Conservation (phyloP, 495 filamentous ascomycete species). For the Penicillium nucicola region DNA sequence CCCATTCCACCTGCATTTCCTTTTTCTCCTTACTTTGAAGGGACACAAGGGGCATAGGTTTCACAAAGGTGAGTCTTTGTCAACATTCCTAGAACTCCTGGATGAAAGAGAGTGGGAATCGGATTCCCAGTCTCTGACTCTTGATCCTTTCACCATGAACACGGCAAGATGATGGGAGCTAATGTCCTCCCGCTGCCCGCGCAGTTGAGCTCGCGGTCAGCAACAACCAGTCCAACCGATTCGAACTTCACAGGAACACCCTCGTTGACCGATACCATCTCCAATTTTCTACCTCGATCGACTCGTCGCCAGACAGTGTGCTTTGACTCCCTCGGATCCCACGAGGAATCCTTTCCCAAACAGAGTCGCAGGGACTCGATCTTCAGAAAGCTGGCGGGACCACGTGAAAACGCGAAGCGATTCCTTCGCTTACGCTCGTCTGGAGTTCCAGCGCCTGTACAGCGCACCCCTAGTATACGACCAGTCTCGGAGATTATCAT, state of each 20-base stretch:
- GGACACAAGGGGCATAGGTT: constrained; percentile 14
- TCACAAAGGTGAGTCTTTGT: constrained; percentile 2
- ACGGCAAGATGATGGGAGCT: constrained; percentile 32
- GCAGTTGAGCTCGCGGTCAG: constrained; percentile 26
- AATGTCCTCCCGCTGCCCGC: constrained; percentile 24
- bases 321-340: constrained; percentile 16
- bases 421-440: constrained; percentile 44
- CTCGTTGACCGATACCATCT: constrained; percentile 15
- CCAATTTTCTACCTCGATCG: constrained; percentile 26
- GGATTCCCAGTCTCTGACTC: not conserved
- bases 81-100: not conserved
- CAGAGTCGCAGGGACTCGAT: constrained; percentile 30
- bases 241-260: constrained; percentile 14
- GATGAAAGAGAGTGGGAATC: constrained; percentile 14
- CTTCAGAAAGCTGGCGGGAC: constrained; percentile 43
- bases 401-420: constrained; percentile 50
- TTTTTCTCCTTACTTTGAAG: constrained; percentile 14
- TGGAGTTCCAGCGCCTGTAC: constrained; percentile 22
- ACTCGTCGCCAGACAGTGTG: constrained; percentile 19
- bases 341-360: constrained; percentile 23
- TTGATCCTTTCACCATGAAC: constrained; percentile 18
- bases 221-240: constrained; percentile 21
- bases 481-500: constrained; percentile 43
- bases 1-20: constrained; percentile 22
- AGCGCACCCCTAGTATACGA: constrained; percentile 23